phyloP scores from a whole-genome alignment of 2,329 filamentous ascomycete genomes.

The Ambrosiella cleistominuta region DNA sequence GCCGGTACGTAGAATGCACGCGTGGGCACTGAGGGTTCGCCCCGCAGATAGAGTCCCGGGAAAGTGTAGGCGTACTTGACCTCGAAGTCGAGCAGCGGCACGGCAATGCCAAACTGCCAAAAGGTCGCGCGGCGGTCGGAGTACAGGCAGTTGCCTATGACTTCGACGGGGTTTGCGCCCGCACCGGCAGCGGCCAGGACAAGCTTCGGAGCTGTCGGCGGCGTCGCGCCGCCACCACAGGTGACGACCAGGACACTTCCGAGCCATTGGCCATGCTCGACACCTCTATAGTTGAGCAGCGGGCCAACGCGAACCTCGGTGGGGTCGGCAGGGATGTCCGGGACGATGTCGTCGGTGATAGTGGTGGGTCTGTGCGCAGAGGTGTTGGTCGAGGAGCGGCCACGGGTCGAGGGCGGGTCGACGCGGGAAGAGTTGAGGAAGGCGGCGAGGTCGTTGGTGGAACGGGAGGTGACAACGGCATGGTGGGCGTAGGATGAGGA shows the following conservation, averaged over 20 bases:
- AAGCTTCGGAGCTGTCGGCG: constrained; percentile 5
- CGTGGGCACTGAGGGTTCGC: constrained; percentile 34
- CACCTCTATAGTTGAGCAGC: constrained; percentile 60
- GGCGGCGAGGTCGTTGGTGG: constrained; percentile 33
- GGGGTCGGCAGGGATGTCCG: constrained; percentile 23
- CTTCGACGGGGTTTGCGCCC: constrained; percentile 5
- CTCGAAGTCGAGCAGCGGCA: constrained; percentile 56
- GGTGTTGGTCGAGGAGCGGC: constrained; percentile 17
- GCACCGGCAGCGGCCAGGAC: constrained; percentile 5
- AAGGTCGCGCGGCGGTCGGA: constrained; percentile 59
- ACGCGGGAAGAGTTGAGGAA: constrained; percentile 40
- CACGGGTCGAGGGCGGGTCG: constrained; percentile 20
- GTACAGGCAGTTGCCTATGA: constrained; percentile 45
- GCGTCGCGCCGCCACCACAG: constrained; percentile 36
- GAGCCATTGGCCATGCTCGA: constrained; percentile 57
- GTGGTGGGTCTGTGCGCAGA: constrained; percentile 33
- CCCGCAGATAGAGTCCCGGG: constrained; percentile 43
- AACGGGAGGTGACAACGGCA: constrained; percentile 26
- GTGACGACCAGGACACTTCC: constrained; percentile 77
- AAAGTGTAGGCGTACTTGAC: constrained; percentile 65
- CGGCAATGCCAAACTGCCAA: constrained; percentile 73
- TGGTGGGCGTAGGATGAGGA: constrained; percentile 36
- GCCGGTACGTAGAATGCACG: constrained; percentile 78
- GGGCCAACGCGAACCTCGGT: constrained; percentile 54
- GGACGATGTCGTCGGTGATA: constrained; percentile 16